phyloP scores from a whole-genome alignment of 805 yeast species.

The Metschnikowia picachoensis region DNA sequence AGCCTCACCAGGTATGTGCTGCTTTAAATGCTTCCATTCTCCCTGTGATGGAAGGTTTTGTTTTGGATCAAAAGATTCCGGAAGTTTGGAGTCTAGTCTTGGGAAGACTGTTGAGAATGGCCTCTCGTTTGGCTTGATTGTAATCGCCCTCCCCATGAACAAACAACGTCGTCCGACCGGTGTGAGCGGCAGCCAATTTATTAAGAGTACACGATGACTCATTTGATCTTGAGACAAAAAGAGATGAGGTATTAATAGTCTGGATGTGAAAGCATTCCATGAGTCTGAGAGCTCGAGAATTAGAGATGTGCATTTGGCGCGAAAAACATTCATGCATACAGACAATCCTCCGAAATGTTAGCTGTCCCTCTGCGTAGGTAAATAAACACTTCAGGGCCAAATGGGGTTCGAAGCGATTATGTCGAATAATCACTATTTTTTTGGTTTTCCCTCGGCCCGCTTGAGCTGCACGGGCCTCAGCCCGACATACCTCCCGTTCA shows the following conservation, averaged over 20 bases:
- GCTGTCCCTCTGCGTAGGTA: too few species aligned
- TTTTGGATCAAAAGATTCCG: conserved; percentile 29
- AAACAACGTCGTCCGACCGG: neutral
- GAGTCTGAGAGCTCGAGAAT: too few species aligned
- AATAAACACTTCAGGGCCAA: too few species aligned
- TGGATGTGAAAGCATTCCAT: too few species aligned
- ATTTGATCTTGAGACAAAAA: too few species aligned
- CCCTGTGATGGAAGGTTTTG: conserved; percentile 30
- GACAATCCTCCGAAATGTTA: too few species aligned
- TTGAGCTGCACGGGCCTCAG: conserved; percentile 67
- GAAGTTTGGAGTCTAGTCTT: conserved; percentile 27
- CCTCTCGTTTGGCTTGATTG: neutral
- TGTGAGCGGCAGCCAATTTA: neutral
- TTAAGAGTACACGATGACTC: too few species aligned
- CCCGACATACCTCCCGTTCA: conserved; percentile 76
- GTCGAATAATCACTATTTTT: neutral
- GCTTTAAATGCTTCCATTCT: conserved; percentile 42
- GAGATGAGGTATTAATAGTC: too few species aligned
- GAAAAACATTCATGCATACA: too few species aligned
- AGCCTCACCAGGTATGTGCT: conserved; percentile 57
- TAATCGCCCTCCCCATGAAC: neutral
- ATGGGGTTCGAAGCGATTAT: too few species aligned
- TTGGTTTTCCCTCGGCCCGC: conserved; percentile 46
- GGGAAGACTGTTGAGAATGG: neutral
- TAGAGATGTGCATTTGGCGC: too few species aligned